Conservation (phyloP, 2,329 filamentous ascomycete species). For the Cladosporium sp. region DNA sequence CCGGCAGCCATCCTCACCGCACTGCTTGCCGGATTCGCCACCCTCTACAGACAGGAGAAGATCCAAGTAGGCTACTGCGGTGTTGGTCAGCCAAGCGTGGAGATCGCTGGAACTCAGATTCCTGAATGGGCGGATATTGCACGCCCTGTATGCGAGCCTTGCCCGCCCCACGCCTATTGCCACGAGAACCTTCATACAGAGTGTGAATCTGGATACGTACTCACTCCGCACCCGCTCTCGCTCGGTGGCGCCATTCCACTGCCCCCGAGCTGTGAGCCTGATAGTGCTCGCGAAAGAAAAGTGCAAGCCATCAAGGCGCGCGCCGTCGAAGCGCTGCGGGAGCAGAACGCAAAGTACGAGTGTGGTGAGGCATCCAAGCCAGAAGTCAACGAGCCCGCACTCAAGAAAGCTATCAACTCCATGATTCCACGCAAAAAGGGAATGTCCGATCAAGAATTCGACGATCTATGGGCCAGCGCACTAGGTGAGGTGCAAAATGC, state of each 20-base stretch:
- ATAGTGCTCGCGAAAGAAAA: constrained; percentile 85
- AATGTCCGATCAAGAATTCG: constrained; percentile 85
- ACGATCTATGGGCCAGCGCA: constrained; percentile 78
- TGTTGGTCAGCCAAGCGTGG: constrained; percentile 65
- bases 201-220: constrained; percentile 85
- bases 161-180: constrained; percentile 87
- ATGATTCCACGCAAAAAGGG: constrained; percentile 69
- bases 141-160: constrained; percentile 83
- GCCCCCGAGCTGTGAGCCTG: constrained; percentile 89
- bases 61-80: constrained; percentile 95
- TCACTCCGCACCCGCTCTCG: constrained; percentile 80
- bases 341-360: constrained; percentile 85
- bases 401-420: constrained; percentile 75
- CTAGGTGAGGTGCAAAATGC: constrained; percentile 68
- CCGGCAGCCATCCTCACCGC: constrained; percentile 71
- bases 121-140: constrained; percentile 72
- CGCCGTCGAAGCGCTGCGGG: constrained; percentile 81
- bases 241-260: constrained; percentile 79
- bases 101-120: constrained; percentile 63
- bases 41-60: constrained; percentile 93
- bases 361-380: constrained; percentile 73
- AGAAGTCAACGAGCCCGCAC: constrained; percentile 67
- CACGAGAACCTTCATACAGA: constrained; percentile 73
- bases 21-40: constrained; percentile 70
- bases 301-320: constrained; percentile 86